Percentiles rank a stretch among this genome's conserved stretches.
Evolutionary conservation across 1,284 basidiomycete genomes (phyloP).

Genomic region (Sporisorium reilianum): DNA sequence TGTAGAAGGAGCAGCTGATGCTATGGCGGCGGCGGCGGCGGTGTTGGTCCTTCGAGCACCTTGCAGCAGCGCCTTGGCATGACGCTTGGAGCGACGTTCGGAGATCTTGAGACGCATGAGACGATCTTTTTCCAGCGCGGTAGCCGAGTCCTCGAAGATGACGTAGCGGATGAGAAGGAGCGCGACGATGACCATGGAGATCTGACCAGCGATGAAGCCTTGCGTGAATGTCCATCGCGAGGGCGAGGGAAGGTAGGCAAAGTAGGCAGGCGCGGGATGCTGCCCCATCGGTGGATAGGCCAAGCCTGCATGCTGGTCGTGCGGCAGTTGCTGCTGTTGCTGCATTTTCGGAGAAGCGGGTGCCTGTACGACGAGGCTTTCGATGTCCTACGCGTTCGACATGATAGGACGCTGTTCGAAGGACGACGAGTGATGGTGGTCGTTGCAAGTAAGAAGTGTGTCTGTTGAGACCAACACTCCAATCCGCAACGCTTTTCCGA

Average conservation of each 20-base stretch:
- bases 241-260: constrained; percentile 22
- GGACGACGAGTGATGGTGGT: too few species aligned
- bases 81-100: constrained; percentile 44
- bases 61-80: constrained; percentile 40
- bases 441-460: too few species aligned
- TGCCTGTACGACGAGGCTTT: neutral
- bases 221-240: constrained; percentile 72
- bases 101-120: constrained; percentile 52
- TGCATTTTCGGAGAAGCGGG: constrained; percentile 17
- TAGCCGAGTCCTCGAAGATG: constrained; percentile 72
- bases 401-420: neutral
- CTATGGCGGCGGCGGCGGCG: neutral
- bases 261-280: constrained; percentile 26
- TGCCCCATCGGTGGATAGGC: constrained; percentile 15
- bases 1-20: constrained; percentile 2
- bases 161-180: constrained; percentile 72
- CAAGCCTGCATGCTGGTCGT: constrained; percentile 16
- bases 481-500: too few species aligned
- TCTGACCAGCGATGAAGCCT: constrained; percentile 73
- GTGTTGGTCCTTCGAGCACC: constrained; percentile 17
- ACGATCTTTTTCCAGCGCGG: constrained; percentile 47
- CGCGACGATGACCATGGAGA: constrained; percentile 69
- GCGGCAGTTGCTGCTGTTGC: neutral
- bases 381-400: neutral
- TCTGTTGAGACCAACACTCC: too few species aligned